Evolutionary conservation across 345 rosid genomes (phyloP).

Genomic region (Boechera divaricarpa): DNA sequence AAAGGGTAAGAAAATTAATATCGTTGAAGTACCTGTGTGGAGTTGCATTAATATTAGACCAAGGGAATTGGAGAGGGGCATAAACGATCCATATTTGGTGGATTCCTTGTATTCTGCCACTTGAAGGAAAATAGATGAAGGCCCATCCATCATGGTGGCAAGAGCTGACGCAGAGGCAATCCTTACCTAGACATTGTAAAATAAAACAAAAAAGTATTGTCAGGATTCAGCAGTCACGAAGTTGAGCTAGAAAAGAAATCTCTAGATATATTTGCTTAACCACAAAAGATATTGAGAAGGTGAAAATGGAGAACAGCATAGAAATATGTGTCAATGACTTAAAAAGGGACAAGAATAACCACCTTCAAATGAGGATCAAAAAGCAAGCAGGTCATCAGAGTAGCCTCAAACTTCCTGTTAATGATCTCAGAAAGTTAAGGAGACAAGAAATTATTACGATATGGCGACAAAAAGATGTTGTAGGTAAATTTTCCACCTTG

Average conservation of each 20-base stretch:
- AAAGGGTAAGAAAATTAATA: slow-evolving; percentile 26
- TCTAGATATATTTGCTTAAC: neutral
- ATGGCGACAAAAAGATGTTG: slow-evolving; percentile 17
- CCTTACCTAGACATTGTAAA: slow-evolving; percentile 67
- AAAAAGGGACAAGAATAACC: slow-evolving; percentile 40
- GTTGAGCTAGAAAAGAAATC: slow-evolving; percentile 18
- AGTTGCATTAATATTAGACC: slow-evolving; percentile 89
- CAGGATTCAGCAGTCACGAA: slow-evolving; percentile 31
- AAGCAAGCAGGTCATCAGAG: slow-evolving; percentile 83
- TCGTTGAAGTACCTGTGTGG: slow-evolving; percentile 69
- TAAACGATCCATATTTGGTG: slow-evolving; percentile 69
- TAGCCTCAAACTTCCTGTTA: slow-evolving; percentile 79
- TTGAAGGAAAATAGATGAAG: slow-evolving; percentile 83
- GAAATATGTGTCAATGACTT: slow-evolving; percentile 13
- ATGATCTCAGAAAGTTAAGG: slow-evolving; percentile 38
- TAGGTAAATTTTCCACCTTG: slow-evolving; percentile 57
- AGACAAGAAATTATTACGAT: slow-evolving; percentile 28
- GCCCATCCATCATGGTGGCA: slow-evolving; percentile 87
- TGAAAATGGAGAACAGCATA: slow-evolving; percentile 25
- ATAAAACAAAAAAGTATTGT: slow-evolving; percentile 15
- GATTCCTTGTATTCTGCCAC: slow-evolving; percentile 92
- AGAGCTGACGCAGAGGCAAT: slow-evolving; percentile 80
- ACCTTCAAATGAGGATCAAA: slow-evolving; percentile 85
- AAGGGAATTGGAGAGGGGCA: slow-evolving; percentile 85
- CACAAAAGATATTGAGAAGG: slow-evolving; percentile 23